Evolutionary conservation across 2,329 filamentous ascomycete species (phyloP).

Genomic region (Colletotrichum sp.): DNA sequence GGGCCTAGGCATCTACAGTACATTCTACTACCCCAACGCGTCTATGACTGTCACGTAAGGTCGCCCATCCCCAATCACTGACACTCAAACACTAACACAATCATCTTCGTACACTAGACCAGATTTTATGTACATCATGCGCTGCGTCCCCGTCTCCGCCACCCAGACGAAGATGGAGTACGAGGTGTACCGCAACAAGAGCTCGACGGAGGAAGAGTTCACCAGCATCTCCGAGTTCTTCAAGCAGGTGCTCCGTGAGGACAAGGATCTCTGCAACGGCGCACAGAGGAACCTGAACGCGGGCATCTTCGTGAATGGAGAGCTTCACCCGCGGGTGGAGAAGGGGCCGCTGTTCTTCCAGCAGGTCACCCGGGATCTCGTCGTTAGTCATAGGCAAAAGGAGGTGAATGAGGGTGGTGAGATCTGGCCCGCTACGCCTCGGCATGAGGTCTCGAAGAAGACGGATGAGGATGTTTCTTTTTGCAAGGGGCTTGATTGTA

Average conservation of each 20-base stretch:
- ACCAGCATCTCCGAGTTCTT: constrained; percentile 50
- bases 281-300: constrained; percentile 55
- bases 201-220: constrained; percentile 51
- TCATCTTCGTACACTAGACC: fast-evolving
- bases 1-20: constrained; percentile 37
- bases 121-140: constrained; percentile 56
- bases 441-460: background rate
- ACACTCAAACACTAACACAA: fast-evolving
- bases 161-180: constrained; percentile 50
- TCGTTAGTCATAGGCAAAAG: background rate
- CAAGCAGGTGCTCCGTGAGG: constrained; percentile 55
- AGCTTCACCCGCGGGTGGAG: constrained; percentile 39
- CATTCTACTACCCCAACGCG: background rate
- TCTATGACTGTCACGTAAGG: background rate
- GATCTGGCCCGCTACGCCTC: background rate
- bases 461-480: background rate
- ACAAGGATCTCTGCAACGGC: constrained; percentile 53
- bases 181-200: constrained; percentile 55
- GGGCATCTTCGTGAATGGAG: constrained; percentile 55
- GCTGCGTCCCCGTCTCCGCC: constrained; percentile 49
- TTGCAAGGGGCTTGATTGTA: background rate
- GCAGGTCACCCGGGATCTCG: background rate
- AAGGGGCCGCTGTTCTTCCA: background rate
- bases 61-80: background rate
- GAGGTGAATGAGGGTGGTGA: background rate